Conservation (phyloP, 2,329 filamentous ascomycete genomes). For the Mycosphaerelloides madeirae region DNA sequence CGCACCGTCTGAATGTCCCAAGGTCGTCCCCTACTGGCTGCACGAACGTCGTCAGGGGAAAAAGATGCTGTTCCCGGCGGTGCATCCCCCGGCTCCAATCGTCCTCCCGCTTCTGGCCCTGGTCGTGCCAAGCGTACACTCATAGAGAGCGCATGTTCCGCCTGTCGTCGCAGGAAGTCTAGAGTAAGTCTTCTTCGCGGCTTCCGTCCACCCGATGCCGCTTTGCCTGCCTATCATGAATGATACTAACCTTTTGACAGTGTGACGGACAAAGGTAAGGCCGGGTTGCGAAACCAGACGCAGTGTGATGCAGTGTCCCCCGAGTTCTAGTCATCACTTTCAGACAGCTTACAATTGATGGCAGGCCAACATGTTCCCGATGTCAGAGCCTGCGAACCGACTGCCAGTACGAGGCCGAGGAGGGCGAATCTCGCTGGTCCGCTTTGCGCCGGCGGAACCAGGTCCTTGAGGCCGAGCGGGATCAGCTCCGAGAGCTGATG, state of each 20-base stretch:
- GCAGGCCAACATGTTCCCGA: constrained; percentile 28
- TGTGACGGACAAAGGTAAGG: constrained; percentile 26
- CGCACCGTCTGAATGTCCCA: constrained; percentile 18
- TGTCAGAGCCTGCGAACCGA: constrained; percentile 28
- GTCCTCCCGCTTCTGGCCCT: constrained; percentile 9
- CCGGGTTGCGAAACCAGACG: not conserved
- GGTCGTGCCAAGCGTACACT: constrained; percentile 23
- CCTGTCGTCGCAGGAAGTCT: constrained; percentile 26
- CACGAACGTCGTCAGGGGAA: constrained; percentile 18
- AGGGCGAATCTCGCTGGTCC: constrained; percentile 33
- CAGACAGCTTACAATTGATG: constrained; percentile 5
- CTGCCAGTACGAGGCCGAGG: constrained; percentile 31
- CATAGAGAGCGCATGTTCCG: constrained; percentile 28
- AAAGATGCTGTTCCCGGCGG: constrained; percentile 11
- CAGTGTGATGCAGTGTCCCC: not conserved
- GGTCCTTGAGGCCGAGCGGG: constrained; percentile 28
- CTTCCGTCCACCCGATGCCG: not conserved
- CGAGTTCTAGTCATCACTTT: not conserved
- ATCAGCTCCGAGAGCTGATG: constrained; percentile 28
- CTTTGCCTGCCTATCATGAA: not conserved
- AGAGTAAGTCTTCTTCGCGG: constrained; percentile 17
- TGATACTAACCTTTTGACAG: constrained; percentile 13
- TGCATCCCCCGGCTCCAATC: constrained; percentile 11
- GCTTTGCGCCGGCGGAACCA: constrained; percentile 30
- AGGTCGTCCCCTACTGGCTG: constrained; percentile 21